Evolutionary conservation across 352 stramenopile genomes (phyloP).

Genomic region (Elongisporangium anandrum): DNA sequence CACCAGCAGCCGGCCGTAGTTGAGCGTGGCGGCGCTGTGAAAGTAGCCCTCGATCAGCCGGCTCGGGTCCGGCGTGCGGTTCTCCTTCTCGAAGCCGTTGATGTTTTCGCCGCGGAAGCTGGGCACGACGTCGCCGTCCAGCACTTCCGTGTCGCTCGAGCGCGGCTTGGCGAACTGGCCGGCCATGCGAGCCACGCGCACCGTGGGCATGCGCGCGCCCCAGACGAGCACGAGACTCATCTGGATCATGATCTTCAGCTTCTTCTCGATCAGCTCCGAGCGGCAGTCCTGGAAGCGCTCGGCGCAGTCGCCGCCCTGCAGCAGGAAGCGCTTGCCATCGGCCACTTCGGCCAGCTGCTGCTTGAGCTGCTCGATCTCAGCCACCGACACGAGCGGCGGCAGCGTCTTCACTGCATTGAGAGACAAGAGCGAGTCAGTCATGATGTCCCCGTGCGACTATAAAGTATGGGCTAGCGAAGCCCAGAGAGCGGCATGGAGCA

Average conservation of each 20-base stretch:
- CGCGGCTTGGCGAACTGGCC: conserved; percentile 98
- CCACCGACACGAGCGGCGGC: conserved; percentile 94
- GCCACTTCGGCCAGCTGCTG: conserved; percentile 92
- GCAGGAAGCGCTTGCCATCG: conserved; percentile 95
- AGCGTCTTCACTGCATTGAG: conserved; percentile 58
- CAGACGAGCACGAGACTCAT: conserved; percentile 98
- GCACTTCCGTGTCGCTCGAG: conserved; percentile 91
- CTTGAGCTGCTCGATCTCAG: conserved; percentile 91
- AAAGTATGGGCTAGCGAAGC: background rate
- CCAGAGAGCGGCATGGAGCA: background rate
- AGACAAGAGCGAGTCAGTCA: background rate
- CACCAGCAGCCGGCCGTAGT: conserved; percentile 95
- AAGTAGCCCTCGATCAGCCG: conserved; percentile 97
- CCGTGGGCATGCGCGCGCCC: conserved; percentile 95
- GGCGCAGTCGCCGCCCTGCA: conserved; percentile 98
- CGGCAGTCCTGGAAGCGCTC: conserved; percentile 95
- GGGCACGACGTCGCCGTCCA: conserved; percentile 92
- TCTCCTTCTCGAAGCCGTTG: conserved; percentile 92
- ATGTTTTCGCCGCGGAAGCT: conserved; percentile 98
- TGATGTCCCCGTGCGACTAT: background rate
- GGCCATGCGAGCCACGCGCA: conserved; percentile 96
- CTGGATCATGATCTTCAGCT: conserved; percentile 94
- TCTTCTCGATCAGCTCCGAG: conserved; percentile 85
- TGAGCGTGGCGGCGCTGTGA: conserved; percentile 96
- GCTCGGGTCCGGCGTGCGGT: conserved; percentile 91